Percentiles rank a stretch among this genome's conserved stretches.
phyloP scores from a whole-genome alignment of 148 eudicot species.

The Persicaria tinctoria region DNA sequence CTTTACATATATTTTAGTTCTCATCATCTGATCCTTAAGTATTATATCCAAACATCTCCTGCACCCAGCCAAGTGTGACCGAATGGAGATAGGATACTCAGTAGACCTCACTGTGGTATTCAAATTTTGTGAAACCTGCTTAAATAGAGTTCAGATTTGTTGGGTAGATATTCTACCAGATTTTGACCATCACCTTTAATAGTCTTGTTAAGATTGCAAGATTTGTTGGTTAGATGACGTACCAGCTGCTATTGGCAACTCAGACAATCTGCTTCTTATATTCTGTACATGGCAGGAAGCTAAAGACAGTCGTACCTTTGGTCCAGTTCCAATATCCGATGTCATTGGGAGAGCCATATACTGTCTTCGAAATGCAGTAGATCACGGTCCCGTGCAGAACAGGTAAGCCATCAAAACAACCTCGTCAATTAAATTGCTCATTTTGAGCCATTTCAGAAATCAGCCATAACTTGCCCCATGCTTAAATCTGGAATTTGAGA shows the following conservation, averaged over 20 bases:
- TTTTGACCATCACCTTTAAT: too few relatives aligned
- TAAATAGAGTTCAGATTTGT: not conserved
- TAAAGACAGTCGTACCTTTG: conserved; percentile 74
- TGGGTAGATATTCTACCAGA: not conserved
- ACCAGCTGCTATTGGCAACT: not conserved
- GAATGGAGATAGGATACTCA: too few relatives aligned
- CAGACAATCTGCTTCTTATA: not conserved
- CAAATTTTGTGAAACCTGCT: not conserved
- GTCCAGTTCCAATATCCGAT: conserved; percentile 65
- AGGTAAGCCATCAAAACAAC: conserved; percentile 34
- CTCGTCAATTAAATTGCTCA: not conserved
- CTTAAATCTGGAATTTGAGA: too few relatives aligned
- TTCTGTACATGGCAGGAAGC: conserved; percentile 57
- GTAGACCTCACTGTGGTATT: not conserved
- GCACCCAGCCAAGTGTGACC: too few relatives aligned
- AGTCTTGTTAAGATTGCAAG: too few relatives aligned
- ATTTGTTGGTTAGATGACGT: not conserved
- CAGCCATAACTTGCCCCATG: too few relatives aligned
- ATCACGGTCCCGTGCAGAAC: conserved; percentile 90
- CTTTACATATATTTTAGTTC: not conserved
- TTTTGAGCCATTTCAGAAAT: too few relatives aligned
- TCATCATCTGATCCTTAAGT: not conserved
- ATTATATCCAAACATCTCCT: too few relatives aligned
- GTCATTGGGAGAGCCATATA: conserved; percentile 84
- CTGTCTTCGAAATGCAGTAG: conserved; percentile 71